phyloP scores from a whole-genome alignment of 2,329 filamentous ascomycete genomes.

The Neofusicoccum laricinum region DNA sequence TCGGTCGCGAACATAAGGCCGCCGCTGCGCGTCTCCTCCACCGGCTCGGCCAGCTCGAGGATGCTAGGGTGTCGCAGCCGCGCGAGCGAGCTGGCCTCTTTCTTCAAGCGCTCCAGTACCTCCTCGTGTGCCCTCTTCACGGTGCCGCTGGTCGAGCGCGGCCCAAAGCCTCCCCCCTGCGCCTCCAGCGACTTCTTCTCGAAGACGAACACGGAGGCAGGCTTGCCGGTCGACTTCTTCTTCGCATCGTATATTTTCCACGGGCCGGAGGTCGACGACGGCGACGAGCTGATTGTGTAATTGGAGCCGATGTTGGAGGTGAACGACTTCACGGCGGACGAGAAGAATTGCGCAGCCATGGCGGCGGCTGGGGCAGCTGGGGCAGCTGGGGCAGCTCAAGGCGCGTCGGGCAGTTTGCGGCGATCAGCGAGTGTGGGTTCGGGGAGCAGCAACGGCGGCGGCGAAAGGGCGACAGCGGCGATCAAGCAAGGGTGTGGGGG shows the following conservation, averaged over 20 bases:
- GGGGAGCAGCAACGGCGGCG: neutral
- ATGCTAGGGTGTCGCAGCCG: slow-evolving; percentile 87
- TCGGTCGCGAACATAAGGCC: slow-evolving; percentile 96
- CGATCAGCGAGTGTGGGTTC: slow-evolving; percentile 27
- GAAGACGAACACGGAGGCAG: slow-evolving; percentile 90
- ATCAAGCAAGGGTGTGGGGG: slow-evolving; percentile 15
- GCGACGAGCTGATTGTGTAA: slow-evolving; percentile 75
- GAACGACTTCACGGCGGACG: slow-evolving; percentile 89
- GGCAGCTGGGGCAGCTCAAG: slow-evolving; percentile 16
- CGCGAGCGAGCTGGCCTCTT: slow-evolving; percentile 85
- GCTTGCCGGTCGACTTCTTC: slow-evolving; percentile 88
- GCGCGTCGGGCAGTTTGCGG: neutral
- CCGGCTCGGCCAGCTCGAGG: slow-evolving; percentile 87
- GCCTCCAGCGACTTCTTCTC: slow-evolving; percentile 82
- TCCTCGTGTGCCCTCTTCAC: slow-evolving; percentile 83
- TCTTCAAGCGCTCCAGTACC: slow-evolving; percentile 84
- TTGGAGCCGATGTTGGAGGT: slow-evolving; percentile 89
- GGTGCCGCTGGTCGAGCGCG: slow-evolving; percentile 61
- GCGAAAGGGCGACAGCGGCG: slow-evolving; percentile 9
- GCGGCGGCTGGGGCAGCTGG: slow-evolving; percentile 29
- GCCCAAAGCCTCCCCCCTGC: slow-evolving; percentile 54
- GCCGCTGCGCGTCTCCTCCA: slow-evolving; percentile 88
- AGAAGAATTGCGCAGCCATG: slow-evolving; percentile 73
- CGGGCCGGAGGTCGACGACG: slow-evolving; percentile 78
- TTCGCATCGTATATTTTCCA: slow-evolving; percentile 99